A percentile compares a stretch with the other conserved stretches of the same genome.
Conservation (phyloP, 768 basidiomycete genomes). For the Cyclocybe aegerita region DNA sequence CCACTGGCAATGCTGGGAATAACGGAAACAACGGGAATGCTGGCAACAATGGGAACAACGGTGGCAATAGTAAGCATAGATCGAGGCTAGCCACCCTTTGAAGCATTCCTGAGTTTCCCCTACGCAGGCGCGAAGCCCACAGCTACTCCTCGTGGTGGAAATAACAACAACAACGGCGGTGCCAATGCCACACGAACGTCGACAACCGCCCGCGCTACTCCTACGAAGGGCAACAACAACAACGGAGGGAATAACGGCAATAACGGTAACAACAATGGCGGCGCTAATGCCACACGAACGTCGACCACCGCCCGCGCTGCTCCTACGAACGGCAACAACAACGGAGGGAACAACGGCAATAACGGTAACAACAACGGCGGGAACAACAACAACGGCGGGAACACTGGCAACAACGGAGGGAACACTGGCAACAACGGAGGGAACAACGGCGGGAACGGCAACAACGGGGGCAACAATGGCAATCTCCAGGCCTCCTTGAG, state of each 20-base stretch:
- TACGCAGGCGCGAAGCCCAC: no score
- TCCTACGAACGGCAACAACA: conserved; percentile 2
- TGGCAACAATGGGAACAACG: background rate
- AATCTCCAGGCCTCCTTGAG: conserved; percentile 47
- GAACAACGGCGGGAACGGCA: conserved; percentile 9
- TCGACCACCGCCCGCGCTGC: background rate
- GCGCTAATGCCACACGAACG: background rate
- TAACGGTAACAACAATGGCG: conserved; percentile 1
- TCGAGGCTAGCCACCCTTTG: no score
- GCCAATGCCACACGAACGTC: background rate
- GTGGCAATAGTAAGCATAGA: no score
- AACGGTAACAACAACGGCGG: conserved; percentile 4
- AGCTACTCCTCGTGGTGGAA: background rate
- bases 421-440: conserved; percentile 1
- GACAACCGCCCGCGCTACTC: background rate
- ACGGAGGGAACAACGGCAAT: background rate
- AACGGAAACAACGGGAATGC: background rate
- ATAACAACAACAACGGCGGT: conserved; percentile 1
- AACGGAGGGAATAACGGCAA: background rate
- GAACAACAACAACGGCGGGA: background rate
- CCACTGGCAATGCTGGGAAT: conserved; percentile 3
- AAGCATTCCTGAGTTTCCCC: background rate
- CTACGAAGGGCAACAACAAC: conserved; percentile 1
- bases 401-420: conserved; percentile 1
- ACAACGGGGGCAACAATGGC: conserved; percentile 12